Percentiles rank a stretch among this genome's conserved stretches.
These are phyloP conservation scores for Gnaphalium uliginosum DNA, from an alignment of 129 eudicot genomes.

Conservation along the genomic window DNA sequence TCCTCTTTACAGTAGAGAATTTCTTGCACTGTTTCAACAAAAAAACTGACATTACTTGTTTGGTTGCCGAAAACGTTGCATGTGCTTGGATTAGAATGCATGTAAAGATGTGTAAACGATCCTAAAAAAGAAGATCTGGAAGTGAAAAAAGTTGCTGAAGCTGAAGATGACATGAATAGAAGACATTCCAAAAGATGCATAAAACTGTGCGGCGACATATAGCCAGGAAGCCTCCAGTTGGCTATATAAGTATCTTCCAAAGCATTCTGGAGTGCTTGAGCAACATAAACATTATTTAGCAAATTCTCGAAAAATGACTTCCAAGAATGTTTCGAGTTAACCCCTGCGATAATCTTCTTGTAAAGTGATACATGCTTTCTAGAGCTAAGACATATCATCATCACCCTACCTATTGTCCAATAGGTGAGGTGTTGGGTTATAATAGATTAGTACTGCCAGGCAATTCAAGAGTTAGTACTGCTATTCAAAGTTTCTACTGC, in stretches of 20 bases:
- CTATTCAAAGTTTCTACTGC: no score
- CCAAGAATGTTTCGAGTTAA: slow-evolving; percentile 29
- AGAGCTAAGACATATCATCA: slow-evolving; percentile 46
- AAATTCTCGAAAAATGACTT: slow-evolving; percentile 22
- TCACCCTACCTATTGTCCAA: slow-evolving; percentile 45
- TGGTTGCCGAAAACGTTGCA: neutral
- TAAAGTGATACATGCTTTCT: slow-evolving; percentile 13
- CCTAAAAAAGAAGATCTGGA: slow-evolving; percentile 45
- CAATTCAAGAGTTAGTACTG: no score
- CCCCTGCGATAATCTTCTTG: slow-evolving; percentile 8
- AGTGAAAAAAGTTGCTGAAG: slow-evolving; percentile 18
- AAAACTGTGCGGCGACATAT: slow-evolving; percentile 40
- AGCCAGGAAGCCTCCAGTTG: slow-evolving; percentile 27
- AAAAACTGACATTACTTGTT: neutral
- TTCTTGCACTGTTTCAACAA: neutral
- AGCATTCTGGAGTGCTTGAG: slow-evolving; percentile 23
- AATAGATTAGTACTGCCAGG: no score
- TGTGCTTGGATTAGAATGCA: neutral
- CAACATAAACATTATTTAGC: neutral
- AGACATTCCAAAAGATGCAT: slow-evolving; percentile 43
- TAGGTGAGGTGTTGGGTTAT: no score
- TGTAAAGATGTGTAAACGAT: slow-evolving; percentile 12
- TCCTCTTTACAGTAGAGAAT: neutral
- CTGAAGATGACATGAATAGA: slow-evolving; percentile 21
- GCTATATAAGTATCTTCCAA: slow-evolving; percentile 38